These are phyloP conservation scores for Boletus barrowsii DNA, from an alignment of 768 basidiomycete species.

Conservation along the genomic window DNA sequence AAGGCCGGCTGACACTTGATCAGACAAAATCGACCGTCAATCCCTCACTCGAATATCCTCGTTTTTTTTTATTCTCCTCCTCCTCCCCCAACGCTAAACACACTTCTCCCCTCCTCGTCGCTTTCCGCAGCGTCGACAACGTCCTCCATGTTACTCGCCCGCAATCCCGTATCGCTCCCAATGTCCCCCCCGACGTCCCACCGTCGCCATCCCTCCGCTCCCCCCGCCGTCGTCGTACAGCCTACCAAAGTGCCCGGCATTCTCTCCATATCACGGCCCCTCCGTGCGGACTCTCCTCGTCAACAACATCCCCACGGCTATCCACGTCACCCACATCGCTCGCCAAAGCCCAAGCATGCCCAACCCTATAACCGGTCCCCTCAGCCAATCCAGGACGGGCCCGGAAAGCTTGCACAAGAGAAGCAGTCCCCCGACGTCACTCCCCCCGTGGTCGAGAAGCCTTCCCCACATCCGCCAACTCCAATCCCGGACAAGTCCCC, in stretches of 20 bases:
- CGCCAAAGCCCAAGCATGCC: constrained; percentile 36
- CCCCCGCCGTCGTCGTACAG: constrained; percentile 63
- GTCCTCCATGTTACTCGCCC: constrained; percentile 41
- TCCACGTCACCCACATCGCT: constrained; percentile 32
- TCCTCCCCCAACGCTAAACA: not conserved
- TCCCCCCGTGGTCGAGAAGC: constrained; percentile 31
- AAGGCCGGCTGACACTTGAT: constrained; percentile 30
- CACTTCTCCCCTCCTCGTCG: not conserved
- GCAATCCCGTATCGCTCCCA: constrained; percentile 33
- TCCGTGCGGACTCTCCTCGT: constrained; percentile 31
- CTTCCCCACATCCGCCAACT: constrained; percentile 13
- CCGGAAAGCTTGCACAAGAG: constrained; percentile 31
- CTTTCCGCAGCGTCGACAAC: constrained; percentile 8
- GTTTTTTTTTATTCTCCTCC: constrained; percentile 14
- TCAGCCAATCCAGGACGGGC: constrained; percentile 26
- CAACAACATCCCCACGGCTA: constrained; percentile 36
- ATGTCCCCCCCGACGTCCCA: constrained; percentile 40
- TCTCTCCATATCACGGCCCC: constrained; percentile 63
- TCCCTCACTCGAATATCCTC: constrained; percentile 31
- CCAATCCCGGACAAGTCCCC: constrained; percentile 27
- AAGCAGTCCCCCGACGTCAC: constrained; percentile 29
- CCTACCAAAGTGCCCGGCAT: constrained; percentile 74
- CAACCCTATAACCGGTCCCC: constrained; percentile 17
- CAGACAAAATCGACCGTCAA: constrained; percentile 25
- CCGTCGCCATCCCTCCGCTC: constrained; percentile 67